Evolutionary conservation across 768 basidiomycete genomes (phyloP).

Genomic region (Leucocoprinus leucothites): DNA sequence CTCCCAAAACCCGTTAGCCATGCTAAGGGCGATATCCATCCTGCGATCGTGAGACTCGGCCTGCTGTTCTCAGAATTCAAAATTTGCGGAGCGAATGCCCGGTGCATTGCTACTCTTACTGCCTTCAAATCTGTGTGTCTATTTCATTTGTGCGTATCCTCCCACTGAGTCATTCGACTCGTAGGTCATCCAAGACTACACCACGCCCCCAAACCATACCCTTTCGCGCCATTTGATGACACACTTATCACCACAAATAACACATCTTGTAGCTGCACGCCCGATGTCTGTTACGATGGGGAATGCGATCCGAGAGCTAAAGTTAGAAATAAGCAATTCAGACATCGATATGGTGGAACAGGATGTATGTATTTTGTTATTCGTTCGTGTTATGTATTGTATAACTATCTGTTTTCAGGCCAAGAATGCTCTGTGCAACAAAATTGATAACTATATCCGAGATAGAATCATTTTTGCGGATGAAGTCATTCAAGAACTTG

Average conservation of each 20-base stretch:
- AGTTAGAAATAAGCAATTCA: conserved; percentile 89
- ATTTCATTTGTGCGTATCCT: conserved; percentile 12
- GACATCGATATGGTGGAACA: conserved; percentile 95
- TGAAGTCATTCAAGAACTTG: conserved; percentile 87
- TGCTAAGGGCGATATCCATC: conserved; percentile 87
- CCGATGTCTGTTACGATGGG: conserved; percentile 95
- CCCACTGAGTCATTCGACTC: conserved; percentile 7
- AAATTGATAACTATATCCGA: conserved; percentile 91
- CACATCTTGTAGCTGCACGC: conserved; percentile 81
- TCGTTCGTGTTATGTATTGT: conserved; percentile 1
- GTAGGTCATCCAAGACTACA: conserved; percentile 89
- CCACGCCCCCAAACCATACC: conserved; percentile 81
- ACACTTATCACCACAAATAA: conserved; percentile 90
- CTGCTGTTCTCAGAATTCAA: conserved; percentile 90
- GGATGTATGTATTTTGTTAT: conserved; percentile 53
- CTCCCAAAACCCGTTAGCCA: conserved; percentile 57
- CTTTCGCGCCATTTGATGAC: conserved; percentile 90
- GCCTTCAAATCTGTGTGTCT: conserved; percentile 84
- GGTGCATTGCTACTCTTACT: conserved; percentile 88
- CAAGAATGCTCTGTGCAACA: conserved; percentile 75
- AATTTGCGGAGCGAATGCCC: conserved; percentile 91
- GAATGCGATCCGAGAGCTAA: conserved; percentile 90
- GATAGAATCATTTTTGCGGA: conserved; percentile 93
- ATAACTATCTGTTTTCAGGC: conserved; percentile 49
- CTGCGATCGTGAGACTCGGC: conserved; percentile 80